Base-by-base conservation (phyloP, 2,329 filamentous ascomycete species). In the Cladosporium sp. region DNA sequence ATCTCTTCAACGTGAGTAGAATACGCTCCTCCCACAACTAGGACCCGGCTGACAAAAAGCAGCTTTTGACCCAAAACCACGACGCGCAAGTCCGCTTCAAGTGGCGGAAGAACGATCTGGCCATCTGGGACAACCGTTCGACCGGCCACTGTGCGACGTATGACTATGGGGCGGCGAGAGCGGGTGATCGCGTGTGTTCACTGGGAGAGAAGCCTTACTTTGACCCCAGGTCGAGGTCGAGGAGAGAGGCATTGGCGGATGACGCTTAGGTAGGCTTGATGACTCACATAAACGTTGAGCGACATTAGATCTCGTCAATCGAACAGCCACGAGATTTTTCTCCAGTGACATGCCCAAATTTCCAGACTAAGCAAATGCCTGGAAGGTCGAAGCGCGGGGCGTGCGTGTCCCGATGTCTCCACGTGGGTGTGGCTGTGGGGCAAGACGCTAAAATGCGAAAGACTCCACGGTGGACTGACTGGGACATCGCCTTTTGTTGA, bases 1-100 rank as follows among this genome's bases (percentile, higher is more conserved):
- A 90, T 72, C 70, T 91, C 9, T 89, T 84, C 66, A 81, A 89
- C 63, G 86, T 90, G 62, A 82, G 89, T 35, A 78, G 46, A 74
- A 69, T 32, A 52, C 78, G 14, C 71, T 66, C 1, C 60, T 65
- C 10, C 8, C n/a, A 14, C 8, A 9, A 4, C n/a, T 6, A 38
- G 2, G 8, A 14, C n/a, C 6, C n/a, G 22, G 66, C 70, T 31
- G 76, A 79, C 61, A 72, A 67, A 45, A 63, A 70, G 14, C 61
- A 69, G 13, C 57, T 75, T 11, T 57, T 77, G 43, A 67, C 72
- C 48, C 73, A 69, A 66, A 78, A 76, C 59, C 77, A 79, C 58
- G 76, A 79, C 56, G 58, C 77, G 49, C 75, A 77, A 59, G 74
- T 78, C 4, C 59, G 77, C 16, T 71, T 74, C 58, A 69, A 72